Evolutionary conservation across 192 early-diverging fungal genomes (phyloP), one percentile per base, ranked within the genome.

Genomic region (Umbelopsis vinacea): DNA sequence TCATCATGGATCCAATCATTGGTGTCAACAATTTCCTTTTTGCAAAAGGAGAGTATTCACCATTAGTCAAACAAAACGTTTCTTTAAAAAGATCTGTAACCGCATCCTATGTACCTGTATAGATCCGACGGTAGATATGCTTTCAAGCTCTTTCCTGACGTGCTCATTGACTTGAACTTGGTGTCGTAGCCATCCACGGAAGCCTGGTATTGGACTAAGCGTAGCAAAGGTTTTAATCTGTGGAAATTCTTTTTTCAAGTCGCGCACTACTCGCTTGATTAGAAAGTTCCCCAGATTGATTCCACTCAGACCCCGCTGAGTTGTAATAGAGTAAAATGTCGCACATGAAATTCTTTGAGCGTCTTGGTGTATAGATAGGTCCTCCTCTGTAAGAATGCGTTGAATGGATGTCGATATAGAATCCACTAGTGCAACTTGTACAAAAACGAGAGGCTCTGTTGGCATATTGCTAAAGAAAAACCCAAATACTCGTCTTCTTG

Each of bases 271-370:
- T 15, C 91, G 88, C 71, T 96, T 96, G 74, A 97, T 94, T 71
- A 95, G 76, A 77, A 95, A 93, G 78, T 94, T 94, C 9, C 95
- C 97, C 24, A 98, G 72, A 50, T 98, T 92, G 38, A 98, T 93
- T 22, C 97, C 95, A 14, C 92, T 84, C 11, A 98, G 84, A 72
- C 88, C 92, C 43, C 86, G 86, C 73, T 97, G 94, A 22, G 93
- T 92, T 15, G 92, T 93, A 71, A 98, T 97, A 3, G 96, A 96
- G 80, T 98, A 98, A 75, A 97, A 98, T 2, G 96, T 91, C 14
- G 95, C 96, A 69, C 86, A 89, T 8, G 78, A 79, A 14, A 91
- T 74, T 7, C 85, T 76, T 11, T 84, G 60, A 4, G 29, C 3
- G 52, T 52, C 19, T 7, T 71, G 63, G 0, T 52, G 63, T 48